Base-by-base conservation (phyloP, 176 grass and related monocot genomes). In the Chloris gayana region DNA sequence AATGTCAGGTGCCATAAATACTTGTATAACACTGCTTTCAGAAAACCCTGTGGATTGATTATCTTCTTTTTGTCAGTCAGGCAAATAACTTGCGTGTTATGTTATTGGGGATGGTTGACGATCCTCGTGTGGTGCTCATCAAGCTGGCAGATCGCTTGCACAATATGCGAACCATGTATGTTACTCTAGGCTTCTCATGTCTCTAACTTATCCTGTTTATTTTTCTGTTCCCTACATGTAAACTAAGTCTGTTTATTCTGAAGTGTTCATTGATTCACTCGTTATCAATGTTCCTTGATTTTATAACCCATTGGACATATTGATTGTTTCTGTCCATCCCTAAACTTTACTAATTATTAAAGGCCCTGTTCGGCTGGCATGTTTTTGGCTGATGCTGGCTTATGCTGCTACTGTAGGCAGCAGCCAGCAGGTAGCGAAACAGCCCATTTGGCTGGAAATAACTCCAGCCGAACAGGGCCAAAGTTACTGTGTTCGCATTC, bases 101-200 rank as follows among this genome's bases (percentile, higher is more conserved):
- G 95, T 83, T 98, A 82, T 84, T 98, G 87, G 95, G 95, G 66
- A 98, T 98, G 92, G 92, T 95, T 87, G 90, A 98, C 46, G 95
- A 98, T 87, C 95, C 95, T 75, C 95, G 92, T 89, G 95, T 98
- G 87, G 92, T 93, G 27, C 92, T 98, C 62, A 93, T 98, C 87
- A 98, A 98, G 75, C 71, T 98, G 72, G 95, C 95, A 54, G 95
- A 98, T 82, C 89, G 95, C 37, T 81, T 98, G 74, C 95, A 98
- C 82, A 98, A 98, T 75, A 95, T 98, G 95, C 83, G 92, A 87
- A 98, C 95, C 65, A 98, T 98, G 95, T 98, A 94, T 80, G 80
- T 59, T 45, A 56, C 71, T 24, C 45, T 67, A 65, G 35, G 51
- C 54, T 74, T 88, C 33, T 77, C 64, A 67, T 68, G 26, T 67